These are phyloP conservation scores for Heterobasidion occidentale DNA, from an alignment of 1,284 basidiomycete species.

Conservation along the genomic window DNA sequence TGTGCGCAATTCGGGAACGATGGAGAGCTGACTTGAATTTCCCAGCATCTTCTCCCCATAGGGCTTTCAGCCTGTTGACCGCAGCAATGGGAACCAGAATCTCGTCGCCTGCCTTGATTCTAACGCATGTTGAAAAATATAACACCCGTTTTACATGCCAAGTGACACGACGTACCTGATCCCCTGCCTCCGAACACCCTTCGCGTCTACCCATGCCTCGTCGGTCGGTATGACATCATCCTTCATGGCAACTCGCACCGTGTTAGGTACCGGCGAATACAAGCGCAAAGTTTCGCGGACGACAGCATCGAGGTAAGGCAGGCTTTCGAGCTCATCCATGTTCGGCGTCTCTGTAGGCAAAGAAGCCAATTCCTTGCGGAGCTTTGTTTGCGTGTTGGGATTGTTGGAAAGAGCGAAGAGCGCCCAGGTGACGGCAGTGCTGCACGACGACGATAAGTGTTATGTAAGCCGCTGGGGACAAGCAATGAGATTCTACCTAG, in stretches of 20 bases:
- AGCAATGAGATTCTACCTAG: constrained; percentile 28
- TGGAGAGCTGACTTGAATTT: constrained; percentile 15
- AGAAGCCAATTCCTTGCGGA: constrained; percentile 58
- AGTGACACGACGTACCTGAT: constrained; percentile 9
- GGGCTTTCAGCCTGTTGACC: constrained; percentile 14
- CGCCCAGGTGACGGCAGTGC: constrained; percentile 41
- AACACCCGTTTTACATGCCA: neutral
- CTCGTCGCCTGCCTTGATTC: constrained; percentile 7
- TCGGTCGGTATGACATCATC: constrained; percentile 53
- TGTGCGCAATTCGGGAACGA: neutral
- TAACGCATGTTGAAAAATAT: neutral
- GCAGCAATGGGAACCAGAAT: constrained; percentile 7
- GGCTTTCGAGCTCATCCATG: constrained; percentile 48
- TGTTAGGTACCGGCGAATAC: constrained; percentile 50
- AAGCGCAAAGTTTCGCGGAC: constrained; percentile 65
- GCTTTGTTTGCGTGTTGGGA: constrained; percentile 50
- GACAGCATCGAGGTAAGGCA: constrained; percentile 57
- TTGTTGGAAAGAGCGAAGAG: constrained; percentile 54
- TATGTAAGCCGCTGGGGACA: too few relatives aligned
- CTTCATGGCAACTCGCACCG: constrained; percentile 38
- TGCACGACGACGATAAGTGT: neutral
- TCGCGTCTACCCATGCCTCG: constrained; percentile 15
- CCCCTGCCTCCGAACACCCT: constrained; percentile 10
- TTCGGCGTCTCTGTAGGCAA: constrained; percentile 26
- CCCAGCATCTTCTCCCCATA: constrained; percentile 22